Base-by-base conservation (phyloP, 345 rosid species). In the Linum usitatissimum region DNA sequence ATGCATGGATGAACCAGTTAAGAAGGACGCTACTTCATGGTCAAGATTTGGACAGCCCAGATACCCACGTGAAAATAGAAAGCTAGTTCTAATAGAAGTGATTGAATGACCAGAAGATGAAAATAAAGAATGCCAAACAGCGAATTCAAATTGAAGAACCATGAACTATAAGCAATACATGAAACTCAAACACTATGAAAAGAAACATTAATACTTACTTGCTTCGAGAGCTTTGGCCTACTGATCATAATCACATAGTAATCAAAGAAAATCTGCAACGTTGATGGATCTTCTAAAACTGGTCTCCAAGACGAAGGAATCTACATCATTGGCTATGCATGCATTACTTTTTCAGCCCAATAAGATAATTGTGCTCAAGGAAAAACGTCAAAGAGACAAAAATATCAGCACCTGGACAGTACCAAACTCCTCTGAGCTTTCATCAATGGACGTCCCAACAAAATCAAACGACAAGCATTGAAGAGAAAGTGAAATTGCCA, bases 391-490 rank as follows among this genome's bases (percentile, higher is more conserved):
- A 63, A 40, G 13, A 59, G 31, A 36, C 62, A 60, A 57, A 21
- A 55, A 55, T 18, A 8, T 19, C 10, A 19, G 21, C 76, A 90
- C 99, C 99, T 90, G 99, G 73, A 94, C 91, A 31, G 97, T 90
- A 70, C 97, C 99, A 82, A 90, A 94, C 79, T 94, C 99, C 73
- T 90, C 97, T 36, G 99, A 88, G 71, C 96, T 88, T 84, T 94
- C 99, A 75, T 94, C 99, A 71, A 88, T 80, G 48, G 95, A 83
- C 60, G 99, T 90, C 75, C 99, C 99, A 75, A 83, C 97, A 76
- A 94, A 94, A 79, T 94, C 97, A 78, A 88, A 94, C 18, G 99
- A 94, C 65, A 94, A 81, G 69, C 99, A 94, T 79, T 85, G 86
- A 62, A 88, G 87, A 3, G 95, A 80, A 70, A 94, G 99, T 62